Percentiles rank a stretch among this genome's conserved stretches.
Conservation (phyloP, 495 filamentous ascomycete genomes). For the Peziza echinospora region DNA sequence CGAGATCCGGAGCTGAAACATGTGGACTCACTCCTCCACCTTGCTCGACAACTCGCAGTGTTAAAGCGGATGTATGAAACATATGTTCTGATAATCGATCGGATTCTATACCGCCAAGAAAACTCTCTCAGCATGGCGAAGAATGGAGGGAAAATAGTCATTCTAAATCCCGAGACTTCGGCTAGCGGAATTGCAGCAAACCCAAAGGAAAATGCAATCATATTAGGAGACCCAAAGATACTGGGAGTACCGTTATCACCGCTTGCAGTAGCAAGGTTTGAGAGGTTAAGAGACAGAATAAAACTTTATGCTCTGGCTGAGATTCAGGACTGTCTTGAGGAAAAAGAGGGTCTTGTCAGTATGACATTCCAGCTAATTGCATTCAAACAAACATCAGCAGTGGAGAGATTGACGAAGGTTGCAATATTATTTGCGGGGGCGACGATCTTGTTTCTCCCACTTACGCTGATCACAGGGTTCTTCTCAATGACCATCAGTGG, state of each 20-base stretch:
- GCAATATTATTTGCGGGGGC: slow-evolving; percentile 68
- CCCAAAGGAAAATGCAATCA: not conserved
- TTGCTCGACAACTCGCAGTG: slow-evolving; percentile 42
- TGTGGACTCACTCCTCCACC: slow-evolving; percentile 49
- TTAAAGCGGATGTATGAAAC: slow-evolving; percentile 57
- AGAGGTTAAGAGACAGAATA: slow-evolving; percentile 52
- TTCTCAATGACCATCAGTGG: slow-evolving; percentile 51
- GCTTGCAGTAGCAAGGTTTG: slow-evolving; percentile 49
- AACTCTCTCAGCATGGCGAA: slow-evolving; percentile 20
- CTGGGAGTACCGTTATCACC: slow-evolving; percentile 39
- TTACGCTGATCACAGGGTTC: slow-evolving; percentile 68
- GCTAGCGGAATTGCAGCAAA: slow-evolving; percentile 1
- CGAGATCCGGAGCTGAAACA: slow-evolving; percentile 35
- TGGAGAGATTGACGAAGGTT: slow-evolving; percentile 55
- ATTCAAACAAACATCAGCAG: slow-evolving; percentile 57
- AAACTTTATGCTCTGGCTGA: slow-evolving; percentile 60
- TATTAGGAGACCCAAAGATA: slow-evolving; percentile 13
- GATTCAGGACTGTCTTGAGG: slow-evolving; percentile 54
- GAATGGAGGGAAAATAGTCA: not conserved
- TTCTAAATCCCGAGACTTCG: not conserved
- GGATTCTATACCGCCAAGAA: slow-evolving; percentile 35
- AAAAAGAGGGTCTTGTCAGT: slow-evolving; percentile 56
- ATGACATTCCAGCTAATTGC: slow-evolving; percentile 66
- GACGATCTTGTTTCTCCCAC: slow-evolving; percentile 65
- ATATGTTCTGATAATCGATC: slow-evolving; percentile 56